Conservation (phyloP, 192 early-diverging fungal species). For the Dissophora globulifera region DNA sequence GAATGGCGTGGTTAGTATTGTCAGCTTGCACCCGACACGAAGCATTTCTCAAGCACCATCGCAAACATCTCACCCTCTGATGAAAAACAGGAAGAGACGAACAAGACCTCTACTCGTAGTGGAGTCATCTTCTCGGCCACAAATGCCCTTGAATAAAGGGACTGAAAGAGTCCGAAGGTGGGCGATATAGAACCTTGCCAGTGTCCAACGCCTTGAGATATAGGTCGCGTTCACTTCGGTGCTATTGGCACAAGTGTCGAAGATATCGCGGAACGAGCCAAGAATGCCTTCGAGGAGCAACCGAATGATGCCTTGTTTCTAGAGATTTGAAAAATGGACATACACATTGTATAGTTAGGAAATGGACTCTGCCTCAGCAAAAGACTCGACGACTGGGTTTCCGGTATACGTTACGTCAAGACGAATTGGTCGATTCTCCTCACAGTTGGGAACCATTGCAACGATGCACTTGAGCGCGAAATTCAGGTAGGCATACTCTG, state of each 20-base stretch:
- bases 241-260: not conserved
- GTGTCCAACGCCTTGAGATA: slow-evolving; percentile 11
- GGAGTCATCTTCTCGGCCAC: slow-evolving; percentile 1
- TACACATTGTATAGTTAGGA: too few species aligned
- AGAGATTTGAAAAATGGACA: not conserved
- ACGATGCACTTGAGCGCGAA: slow-evolving; percentile 16
- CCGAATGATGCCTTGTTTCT: slow-evolving; percentile 2
- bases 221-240: not conserved
- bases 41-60: too few species aligned
- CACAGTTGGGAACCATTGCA: slow-evolving; percentile 16
- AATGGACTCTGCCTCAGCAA: too few species aligned
- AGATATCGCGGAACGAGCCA: slow-evolving; percentile 11
- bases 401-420: slow-evolving; percentile 18
- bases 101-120: slow-evolving; percentile 6
- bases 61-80: slow-evolving; percentile 25
- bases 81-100: slow-evolving; percentile 28
- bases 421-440: slow-evolving; percentile 1
- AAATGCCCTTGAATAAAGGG: slow-evolving; percentile 20
- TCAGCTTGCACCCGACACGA: too few species aligned
- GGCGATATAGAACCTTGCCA: slow-evolving; percentile 19
- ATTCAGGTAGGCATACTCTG: slow-evolving; percentile 26
- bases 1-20: too few species aligned
- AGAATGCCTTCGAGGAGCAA: slow-evolving; percentile 20
- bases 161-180: slow-evolving; percentile 6
- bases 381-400: too few species aligned